Percentiles rank a stretch among this genome's conserved stretches.
Evolutionary conservation across 805 yeast species (phyloP).

Genomic region (Cyberlindnera bimundalis): DNA sequence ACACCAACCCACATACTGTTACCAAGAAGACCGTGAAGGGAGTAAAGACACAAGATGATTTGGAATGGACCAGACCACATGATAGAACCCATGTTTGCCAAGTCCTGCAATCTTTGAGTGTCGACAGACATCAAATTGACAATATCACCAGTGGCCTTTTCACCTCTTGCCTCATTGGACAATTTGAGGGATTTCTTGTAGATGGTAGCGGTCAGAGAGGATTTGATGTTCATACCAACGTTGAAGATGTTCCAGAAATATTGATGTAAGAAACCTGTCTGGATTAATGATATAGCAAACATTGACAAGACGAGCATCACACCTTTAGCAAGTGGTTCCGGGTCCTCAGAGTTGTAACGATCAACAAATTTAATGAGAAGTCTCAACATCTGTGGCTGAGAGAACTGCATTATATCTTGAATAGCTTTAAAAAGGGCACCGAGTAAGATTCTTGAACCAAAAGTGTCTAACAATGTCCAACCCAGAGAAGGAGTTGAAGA

Average conservation of each 20-base stretch:
- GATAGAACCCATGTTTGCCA: conserved; percentile 72
- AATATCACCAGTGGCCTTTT: conserved; percentile 84
- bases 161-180: conserved; percentile 67
- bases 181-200: conserved; percentile 66
- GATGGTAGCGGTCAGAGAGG: conserved; percentile 62
- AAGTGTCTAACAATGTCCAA: conserved; percentile 59
- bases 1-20: conserved; percentile 98
- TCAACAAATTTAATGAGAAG: conserved; percentile 58
- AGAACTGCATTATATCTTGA: conserved; percentile 78
- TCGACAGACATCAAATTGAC: conserved; percentile 95
- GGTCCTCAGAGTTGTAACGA: conserved; percentile 37
- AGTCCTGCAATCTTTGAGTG: conserved; percentile 81
- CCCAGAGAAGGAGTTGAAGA: conserved; percentile 46
- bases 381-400: conserved; percentile 80
- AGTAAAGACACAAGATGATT: conserved; percentile 66
- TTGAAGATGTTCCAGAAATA: conserved; percentile 73
- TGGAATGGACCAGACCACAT: conserved; percentile 95
- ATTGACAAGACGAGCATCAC: conserved; percentile 70
- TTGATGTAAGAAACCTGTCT: conserved; percentile 74
- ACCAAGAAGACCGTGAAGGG: conserved; percentile 72
- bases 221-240: conserved; percentile 71
- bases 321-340: conserved; percentile 64
- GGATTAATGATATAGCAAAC: conserved; percentile 74
- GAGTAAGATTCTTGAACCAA: conserved; percentile 63
- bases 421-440: conserved; percentile 72